Base-by-base conservation (phyloP, 2,329 filamentous ascomycete species). In the Colletotrichum scovillei region DNA sequence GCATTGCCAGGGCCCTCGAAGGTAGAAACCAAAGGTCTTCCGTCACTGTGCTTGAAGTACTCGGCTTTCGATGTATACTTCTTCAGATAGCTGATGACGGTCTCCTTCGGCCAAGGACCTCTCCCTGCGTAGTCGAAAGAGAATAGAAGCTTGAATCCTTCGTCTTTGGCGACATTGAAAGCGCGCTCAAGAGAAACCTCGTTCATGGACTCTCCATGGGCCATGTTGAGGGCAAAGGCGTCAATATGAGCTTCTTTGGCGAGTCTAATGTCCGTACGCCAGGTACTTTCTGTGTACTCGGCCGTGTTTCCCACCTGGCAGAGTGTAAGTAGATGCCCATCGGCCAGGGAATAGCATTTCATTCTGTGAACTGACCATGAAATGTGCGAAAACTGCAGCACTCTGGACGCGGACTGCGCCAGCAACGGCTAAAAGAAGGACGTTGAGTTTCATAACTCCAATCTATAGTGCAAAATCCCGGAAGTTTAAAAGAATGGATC, bases 1-100 rank as follows among this genome's bases (percentile, higher is more conserved):
- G 80, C 80, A 9, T 80, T 81, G 14, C 79, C 76, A 4, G 82
- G 73, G 1, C 87, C 87, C 76, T 88, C 84, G 63, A 85, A 85
- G 2, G 84, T 86, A 0, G 82, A 83, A 0, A 83, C 81, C 5
- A 85, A 77, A 0, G 83, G 81, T 26, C 77, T 77, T 0, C 77
- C 75, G 3, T 79, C 53, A 16, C n/a, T 46, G 49, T 79, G 70
- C 74, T 56, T 75, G 75, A 30, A 73, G 56, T 77, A 73, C 7
- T 68, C 68, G 8, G 26, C 22, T 28, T 55, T n/a, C 5, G 24
- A 30, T 3, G 24, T 52, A 53, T 69, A 75, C 46, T 66, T 38
- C 9, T 42, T 35, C 6, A 76, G 24, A n/a, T 71, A 28, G 38
- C 55, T 28, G 24, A 38, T 22, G 4, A 49, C 69, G 12, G 24